Percentiles rank a stretch among this genome's conserved stretches.
phyloP scores from a whole-genome alignment of 495 filamentous ascomycete species.

The Penicillium odoratum region DNA sequence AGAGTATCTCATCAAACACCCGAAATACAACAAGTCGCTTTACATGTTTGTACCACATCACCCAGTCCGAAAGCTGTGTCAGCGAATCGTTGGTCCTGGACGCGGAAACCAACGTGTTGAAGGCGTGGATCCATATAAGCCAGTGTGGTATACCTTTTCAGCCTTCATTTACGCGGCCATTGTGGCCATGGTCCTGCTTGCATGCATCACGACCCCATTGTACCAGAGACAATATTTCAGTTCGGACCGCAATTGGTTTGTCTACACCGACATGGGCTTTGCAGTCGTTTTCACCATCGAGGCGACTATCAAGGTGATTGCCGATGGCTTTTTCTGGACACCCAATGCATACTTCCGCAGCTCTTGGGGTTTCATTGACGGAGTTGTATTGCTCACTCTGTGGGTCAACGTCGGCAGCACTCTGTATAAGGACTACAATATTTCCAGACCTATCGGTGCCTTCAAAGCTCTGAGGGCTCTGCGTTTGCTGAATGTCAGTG shows the following conservation, averaged over 20 bases:
- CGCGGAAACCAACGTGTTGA: slow-evolving; percentile 82
- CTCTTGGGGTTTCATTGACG: slow-evolving; percentile 97
- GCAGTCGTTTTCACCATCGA: slow-evolving; percentile 85
- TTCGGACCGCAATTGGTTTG: slow-evolving; percentile 84
- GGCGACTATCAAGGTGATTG: slow-evolving; percentile 88
- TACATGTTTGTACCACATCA: slow-evolving; percentile 81
- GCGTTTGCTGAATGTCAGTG: slow-evolving; percentile 89
- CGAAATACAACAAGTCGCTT: slow-evolving; percentile 88
- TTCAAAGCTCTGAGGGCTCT: slow-evolving; percentile 98
- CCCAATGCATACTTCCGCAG: slow-evolving; percentile 96
- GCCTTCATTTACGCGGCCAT: slow-evolving; percentile 92
- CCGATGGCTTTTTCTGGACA: slow-evolving; percentile 95
- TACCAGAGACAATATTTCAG: slow-evolving; percentile 87
- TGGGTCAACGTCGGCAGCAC: slow-evolving; percentile 94
- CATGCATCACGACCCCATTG: slow-evolving; percentile 90
- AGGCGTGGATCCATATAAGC: slow-evolving; percentile 81
- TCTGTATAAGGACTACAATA: slow-evolving; percentile 70
- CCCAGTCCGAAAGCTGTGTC: slow-evolving; percentile 77
- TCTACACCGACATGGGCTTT: slow-evolving; percentile 88
- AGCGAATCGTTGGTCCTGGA: slow-evolving; percentile 88
- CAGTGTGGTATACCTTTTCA: slow-evolving; percentile 90
- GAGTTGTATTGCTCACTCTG: slow-evolving; percentile 85
- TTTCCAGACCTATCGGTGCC: slow-evolving; percentile 88
- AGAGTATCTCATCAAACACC: slow-evolving; percentile 84
- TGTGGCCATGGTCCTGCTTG: slow-evolving; percentile 93